Percentiles rank a stretch among this genome's conserved stretches.
Evolutionary conservation across 345 rosid genomes (phyloP).

Genomic region (Hevea brasiliensis): DNA sequence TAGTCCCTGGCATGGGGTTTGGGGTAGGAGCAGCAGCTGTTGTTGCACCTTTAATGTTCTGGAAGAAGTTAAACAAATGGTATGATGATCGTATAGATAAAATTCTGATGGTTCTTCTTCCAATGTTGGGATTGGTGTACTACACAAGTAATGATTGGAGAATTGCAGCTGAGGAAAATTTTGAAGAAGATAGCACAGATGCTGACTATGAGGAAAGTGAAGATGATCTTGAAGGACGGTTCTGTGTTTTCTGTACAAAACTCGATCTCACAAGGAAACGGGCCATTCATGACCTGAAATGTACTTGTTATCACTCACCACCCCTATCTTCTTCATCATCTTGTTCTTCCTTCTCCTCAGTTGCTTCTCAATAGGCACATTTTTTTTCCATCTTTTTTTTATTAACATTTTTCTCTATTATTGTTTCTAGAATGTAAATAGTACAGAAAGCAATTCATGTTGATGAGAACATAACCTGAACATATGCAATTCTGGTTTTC

Average conservation of each 20-base stretch:
- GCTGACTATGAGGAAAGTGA: constrained; percentile 3
- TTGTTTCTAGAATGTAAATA: constrained; percentile 27
- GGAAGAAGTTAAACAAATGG: constrained; percentile 33
- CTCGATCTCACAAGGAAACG: constrained; percentile 44
- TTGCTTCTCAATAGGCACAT: constrained; percentile 21
- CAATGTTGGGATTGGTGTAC: constrained; percentile 42
- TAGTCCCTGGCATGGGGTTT: constrained; percentile 47
- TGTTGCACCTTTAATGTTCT: constrained; percentile 41
- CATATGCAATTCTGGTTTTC: constrained; percentile 3
- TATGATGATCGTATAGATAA: constrained; percentile 38
- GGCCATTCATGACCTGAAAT: constrained; percentile 46
- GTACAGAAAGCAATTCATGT: constrained; percentile 16
- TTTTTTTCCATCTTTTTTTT: constrained; percentile 4
- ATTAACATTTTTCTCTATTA: background rate
- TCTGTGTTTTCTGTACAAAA: constrained; percentile 66
- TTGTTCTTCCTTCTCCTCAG: constrained; percentile 36
- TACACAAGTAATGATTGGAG: constrained; percentile 35
- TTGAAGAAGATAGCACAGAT: constrained; percentile 23
- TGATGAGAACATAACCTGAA: constrained; percentile 1
- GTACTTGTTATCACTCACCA: constrained; percentile 48
- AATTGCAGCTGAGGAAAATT: constrained; percentile 29
- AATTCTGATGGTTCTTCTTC: constrained; percentile 42
- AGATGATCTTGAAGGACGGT: constrained; percentile 32
- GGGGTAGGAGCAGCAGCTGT: constrained; percentile 51
- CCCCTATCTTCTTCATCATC: constrained; percentile 41